phyloP scores from a whole-genome alignment of 176 grass and related monocot genomes.

The Avena sativa region DNA sequence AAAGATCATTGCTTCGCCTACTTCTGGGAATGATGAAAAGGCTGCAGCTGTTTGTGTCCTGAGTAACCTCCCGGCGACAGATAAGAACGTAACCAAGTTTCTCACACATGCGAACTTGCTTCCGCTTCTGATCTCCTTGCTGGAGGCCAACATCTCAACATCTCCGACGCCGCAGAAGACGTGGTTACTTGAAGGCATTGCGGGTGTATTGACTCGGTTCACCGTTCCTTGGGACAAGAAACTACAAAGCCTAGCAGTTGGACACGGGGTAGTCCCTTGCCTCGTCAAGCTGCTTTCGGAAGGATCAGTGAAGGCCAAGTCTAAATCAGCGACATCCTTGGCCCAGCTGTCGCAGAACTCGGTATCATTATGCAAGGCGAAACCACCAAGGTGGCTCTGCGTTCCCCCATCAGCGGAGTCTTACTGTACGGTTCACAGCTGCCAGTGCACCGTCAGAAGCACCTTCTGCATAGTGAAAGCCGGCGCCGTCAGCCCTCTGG shows the following conservation, averaged over 20 bases:
- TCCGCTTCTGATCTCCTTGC: constrained; percentile 64
- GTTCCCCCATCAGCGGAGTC: constrained; percentile 66
- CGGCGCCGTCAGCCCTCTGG: constrained; percentile 56
- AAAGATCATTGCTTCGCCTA: constrained; percentile 57
- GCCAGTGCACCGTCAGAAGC: constrained; percentile 64
- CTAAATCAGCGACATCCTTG: constrained; percentile 75
- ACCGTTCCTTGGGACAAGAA: constrained; percentile 81
- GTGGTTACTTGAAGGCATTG: constrained; percentile 72
- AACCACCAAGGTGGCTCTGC: constrained; percentile 64
- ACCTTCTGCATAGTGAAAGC: constrained; percentile 88
- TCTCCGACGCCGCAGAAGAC: constrained; percentile 39
- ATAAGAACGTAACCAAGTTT: constrained; percentile 72
- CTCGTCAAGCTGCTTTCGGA: constrained; percentile 71
- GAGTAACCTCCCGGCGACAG: constrained; percentile 70
- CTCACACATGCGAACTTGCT: constrained; percentile 72
- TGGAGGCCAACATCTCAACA: constrained; percentile 47
- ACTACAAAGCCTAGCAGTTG: constrained; percentile 66
- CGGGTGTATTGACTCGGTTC: constrained; percentile 74
- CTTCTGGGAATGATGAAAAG: constrained; percentile 63
- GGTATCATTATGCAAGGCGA: constrained; percentile 47
- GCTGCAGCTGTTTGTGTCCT: constrained; percentile 71
- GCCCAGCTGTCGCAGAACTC: constrained; percentile 77
- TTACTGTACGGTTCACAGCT: constrained; percentile 71
- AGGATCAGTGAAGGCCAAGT: constrained; percentile 73
- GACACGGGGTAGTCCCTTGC: constrained; percentile 66